Base-by-base conservation (phyloP, 2,329 filamentous ascomycete genomes). In the Aureobasidium melanogenum region DNA sequence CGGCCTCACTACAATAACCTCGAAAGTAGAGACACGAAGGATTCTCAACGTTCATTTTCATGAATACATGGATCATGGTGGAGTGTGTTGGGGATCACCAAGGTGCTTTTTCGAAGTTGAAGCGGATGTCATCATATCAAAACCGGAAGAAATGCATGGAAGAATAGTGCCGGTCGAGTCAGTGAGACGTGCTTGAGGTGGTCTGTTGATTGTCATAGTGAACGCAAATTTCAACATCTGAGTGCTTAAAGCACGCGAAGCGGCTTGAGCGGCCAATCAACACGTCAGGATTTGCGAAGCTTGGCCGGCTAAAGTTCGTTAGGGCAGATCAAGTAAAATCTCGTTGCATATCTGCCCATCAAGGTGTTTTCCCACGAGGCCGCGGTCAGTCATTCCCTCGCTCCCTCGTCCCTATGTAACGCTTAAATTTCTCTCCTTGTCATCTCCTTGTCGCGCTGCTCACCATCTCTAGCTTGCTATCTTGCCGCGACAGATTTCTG, bases 281-380 rank as follows among this genome's bases (percentile, higher is more conserved):
- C 10, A 15, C 22, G 48, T 26, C 22, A 14, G 14, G 19, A 52
- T 38, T 38, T 12, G 9, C 17, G 22, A 22, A 22, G 50, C 24
- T 41, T 9, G 7, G 26, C 22, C 51, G 51, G 51, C 30, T 43
- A 55, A 55, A 55, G 51, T 41, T 41, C 36, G 12, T 28, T 55
- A 55, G 51, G 15, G 36, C 51, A 26, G 15, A 28, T 28, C 44
- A 12, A 39, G 36, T 26, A 34, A 56, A 56, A 56, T 44, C 38
- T 56, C 52, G 52, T 32, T 44, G 8, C 26, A 55, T 39, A 56
- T 56, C 5, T 43, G 52, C 26, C 56, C 58, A 61, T 61, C 58
- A 61, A 61, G 58, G 58, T 61, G 58, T 54, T 61, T 61, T 54
- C 43, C 47, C 19, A 36, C 41, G 14, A 50, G 52, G 17, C 55